Base-by-base conservation (phyloP, 2,329 filamentous ascomycete genomes). In the Monosporascus sp. region DNA sequence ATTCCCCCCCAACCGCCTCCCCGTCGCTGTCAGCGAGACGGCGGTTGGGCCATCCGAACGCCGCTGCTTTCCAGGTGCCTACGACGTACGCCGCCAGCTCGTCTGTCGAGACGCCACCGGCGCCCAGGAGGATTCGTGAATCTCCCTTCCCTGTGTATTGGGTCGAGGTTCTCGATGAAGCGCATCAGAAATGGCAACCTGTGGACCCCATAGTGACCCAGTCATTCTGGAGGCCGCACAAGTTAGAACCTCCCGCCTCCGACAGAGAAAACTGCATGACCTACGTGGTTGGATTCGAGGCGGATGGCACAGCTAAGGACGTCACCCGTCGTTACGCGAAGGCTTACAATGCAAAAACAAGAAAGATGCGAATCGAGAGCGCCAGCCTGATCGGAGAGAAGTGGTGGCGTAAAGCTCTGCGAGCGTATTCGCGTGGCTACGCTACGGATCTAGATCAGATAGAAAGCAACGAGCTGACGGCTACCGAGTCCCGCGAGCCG, bases 311-410 rank as follows among this genome's bases (percentile, higher is more conserved):
- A 16, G 91, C 85, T 1, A 84, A 82, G 63, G 94, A 99, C 64
- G 89, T 99, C 1, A 99, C 94, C 0, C 80, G 85, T 52, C 84
- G 94, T 17, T 99, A 99, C 66, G 80, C 86, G 1, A 95, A 94
- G 69, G 87, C 87, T 0, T 97, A 88, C 71, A 94, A 91, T 61
- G 89, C 92, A 22, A 97, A 97, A 71, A 96, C 92, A 1, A 81
- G 89, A 22, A 91, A 85, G 58, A 71, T 82, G 54, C 85, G 94
- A n/a, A 80, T 99, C 2, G 94, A 97, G 48, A 69, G 66, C 35
- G 68, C 77, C 67, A 45, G 76, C 74, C 70, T 78, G 60, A 63
- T 72, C 9, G 79, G 74, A 0, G 72, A 72, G 9, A 64, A 64
- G 51, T 86, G 82, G 82, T 84, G 80, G 78, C 71, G 70, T 3